These are phyloP conservation scores for Phylloporus sp. DNA, from an alignment of 768 basidiomycete genomes.

Conservation along the genomic window DNA sequence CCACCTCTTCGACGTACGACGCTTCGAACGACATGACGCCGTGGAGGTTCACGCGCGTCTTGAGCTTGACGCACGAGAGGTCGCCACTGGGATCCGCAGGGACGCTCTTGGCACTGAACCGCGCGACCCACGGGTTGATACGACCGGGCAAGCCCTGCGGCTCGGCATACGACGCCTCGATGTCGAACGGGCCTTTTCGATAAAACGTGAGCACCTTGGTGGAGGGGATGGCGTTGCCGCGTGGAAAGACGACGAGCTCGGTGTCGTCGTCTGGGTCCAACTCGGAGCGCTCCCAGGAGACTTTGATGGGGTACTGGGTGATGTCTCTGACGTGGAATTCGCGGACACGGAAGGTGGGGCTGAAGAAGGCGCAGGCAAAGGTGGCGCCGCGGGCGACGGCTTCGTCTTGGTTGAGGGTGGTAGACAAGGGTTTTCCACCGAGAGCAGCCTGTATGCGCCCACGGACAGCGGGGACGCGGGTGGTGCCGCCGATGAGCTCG, in stretches of 20 bases:
- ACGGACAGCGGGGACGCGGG: constrained; percentile 91
- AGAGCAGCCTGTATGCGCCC: constrained; percentile 80
- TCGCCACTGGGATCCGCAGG: constrained; percentile 65
- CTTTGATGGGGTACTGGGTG: constrained; percentile 83
- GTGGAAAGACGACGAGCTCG: constrained; percentile 86
- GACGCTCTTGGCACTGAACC: constrained; percentile 80
- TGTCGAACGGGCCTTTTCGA: constrained; percentile 80
- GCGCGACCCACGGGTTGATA: constrained; percentile 81
- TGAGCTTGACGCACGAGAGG: constrained; percentile 80
- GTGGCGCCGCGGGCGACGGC: constrained; percentile 94
- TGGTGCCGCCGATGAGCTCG: constrained; percentile 91
- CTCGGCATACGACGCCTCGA: constrained; percentile 82
- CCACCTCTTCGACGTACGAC: constrained; percentile 79
- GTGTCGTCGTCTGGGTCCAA: constrained; percentile 84
- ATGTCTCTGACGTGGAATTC: constrained; percentile 90
- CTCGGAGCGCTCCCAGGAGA: constrained; percentile 74
- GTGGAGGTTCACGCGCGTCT: constrained; percentile 81
- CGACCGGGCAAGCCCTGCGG: constrained; percentile 65
- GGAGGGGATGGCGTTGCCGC: constrained; percentile 80
- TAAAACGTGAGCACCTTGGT: constrained; percentile 96
- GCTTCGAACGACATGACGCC: constrained; percentile 83
- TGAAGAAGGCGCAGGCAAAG: constrained; percentile 95
- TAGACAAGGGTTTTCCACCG: constrained; percentile 75
- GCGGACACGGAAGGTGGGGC: constrained; percentile 95
- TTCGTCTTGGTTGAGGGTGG: constrained; percentile 97